Evolutionary conservation across 2,329 filamentous ascomycete species (phyloP), one percentile per base, ranked within the genome.

Genomic region (Ilyonectria destructans): DNA sequence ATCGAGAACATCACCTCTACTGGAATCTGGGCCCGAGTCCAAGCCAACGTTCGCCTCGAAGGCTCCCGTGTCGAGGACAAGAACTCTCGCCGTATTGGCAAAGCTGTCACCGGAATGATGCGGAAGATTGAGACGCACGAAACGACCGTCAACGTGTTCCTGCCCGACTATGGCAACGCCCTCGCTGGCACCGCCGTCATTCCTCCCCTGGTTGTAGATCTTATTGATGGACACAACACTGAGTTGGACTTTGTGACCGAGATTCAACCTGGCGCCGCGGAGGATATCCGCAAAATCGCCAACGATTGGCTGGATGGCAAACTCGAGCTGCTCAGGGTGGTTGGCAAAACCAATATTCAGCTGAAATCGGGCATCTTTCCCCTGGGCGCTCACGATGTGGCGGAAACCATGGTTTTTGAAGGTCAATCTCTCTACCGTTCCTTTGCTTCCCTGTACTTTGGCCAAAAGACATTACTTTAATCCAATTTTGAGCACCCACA

Each of bases 291-390:
- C 67, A 88, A 88, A 67, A 88, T 98, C 70, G 94, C 93, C 54
- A 94, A 96, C 79, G 93, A 97, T 80, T 98, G 94, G 91, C 83
- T 99, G 68, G 90, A 93, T 61, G 95, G 95, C 45, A 91, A 90
- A 61, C 84, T 98, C 65, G 88, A 90, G 12, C 85, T 88, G 64
- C 82, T 99, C 65, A 89, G 88, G 68, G 84, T 98, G 15, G 86
- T 91, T 62, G 96, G 92, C 49, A 92, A 91, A 76, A 91, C 94
- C 29, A 84, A 91, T 45, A 85, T 98, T 43, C 86, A 87, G 35
- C 82, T 98, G 63, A 94, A 91, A 79, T 93, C 95, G 54, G 96
- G 96, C 26, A 82, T 97, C 57, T 84, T 98, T 68, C 89, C 89
- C 51, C 85, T 98, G 23, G 95, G 96, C 70, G 92, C 89, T 61